Evolutionary conservation across 2,329 filamentous ascomycete species (phyloP).

Genomic region (Botryotinia calthae): DNA sequence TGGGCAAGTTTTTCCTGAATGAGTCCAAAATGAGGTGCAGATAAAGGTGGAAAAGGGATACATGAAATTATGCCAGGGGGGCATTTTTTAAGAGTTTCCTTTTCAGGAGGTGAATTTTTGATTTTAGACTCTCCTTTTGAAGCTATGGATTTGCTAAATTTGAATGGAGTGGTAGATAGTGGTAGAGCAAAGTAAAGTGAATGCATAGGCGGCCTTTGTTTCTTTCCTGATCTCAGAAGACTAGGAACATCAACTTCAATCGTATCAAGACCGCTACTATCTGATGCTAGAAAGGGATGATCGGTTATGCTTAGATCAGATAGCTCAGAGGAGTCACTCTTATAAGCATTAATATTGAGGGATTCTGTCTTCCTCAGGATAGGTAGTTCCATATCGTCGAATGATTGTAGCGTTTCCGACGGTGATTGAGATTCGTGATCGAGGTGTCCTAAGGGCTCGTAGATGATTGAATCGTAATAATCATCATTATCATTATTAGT

Average conservation of each 20-base stretch:
- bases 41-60: constrained; percentile 66
- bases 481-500: constrained; percentile 3
- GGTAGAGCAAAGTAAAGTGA: constrained; percentile 36
- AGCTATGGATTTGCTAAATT: constrained; percentile 1
- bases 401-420: constrained; percentile 6
- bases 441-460: neutral
- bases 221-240: constrained; percentile 19
- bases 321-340: constrained; percentile 18
- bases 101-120: neutral
- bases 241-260: constrained; percentile 21
- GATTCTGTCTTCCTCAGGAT: neutral
- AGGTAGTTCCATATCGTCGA: neutral
- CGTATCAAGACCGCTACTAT: constrained; percentile 24
- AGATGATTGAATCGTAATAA: constrained; percentile 3
- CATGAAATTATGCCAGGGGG: constrained; percentile 45
- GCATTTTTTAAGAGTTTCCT: constrained; percentile 25
- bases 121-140: neutral
- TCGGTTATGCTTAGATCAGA: constrained; percentile 25
- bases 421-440: constrained; percentile 21
- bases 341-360: neutral
- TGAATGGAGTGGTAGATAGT: constrained; percentile 19
- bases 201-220: constrained; percentile 32
- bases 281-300: constrained; percentile 26
- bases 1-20: constrained; percentile 77
- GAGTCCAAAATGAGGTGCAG: constrained; percentile 65